Percentiles rank a stretch among this genome's conserved stretches.
Conservation (phyloP, 1,284 basidiomycete species). For the Ustilago sp. region DNA sequence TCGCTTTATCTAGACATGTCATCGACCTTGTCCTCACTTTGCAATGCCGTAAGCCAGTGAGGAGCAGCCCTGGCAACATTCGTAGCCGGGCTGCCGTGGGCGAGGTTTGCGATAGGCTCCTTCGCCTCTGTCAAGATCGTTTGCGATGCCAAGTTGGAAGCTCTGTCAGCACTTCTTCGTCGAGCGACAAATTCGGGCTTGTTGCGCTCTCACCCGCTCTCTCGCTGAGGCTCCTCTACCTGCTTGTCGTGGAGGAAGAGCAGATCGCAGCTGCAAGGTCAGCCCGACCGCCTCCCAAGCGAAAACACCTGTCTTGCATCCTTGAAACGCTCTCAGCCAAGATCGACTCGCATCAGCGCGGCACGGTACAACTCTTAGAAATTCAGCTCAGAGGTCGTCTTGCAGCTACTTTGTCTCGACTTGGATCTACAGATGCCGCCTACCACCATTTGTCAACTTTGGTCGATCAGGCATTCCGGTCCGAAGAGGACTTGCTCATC, state of each 20-base stretch:
- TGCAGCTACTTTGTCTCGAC: conserved; percentile 27
- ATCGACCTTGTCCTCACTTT: conserved; percentile 33
- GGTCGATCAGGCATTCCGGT: conserved; percentile 4
- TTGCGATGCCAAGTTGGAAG: conserved; percentile 10
- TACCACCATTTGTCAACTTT: conserved; percentile 10
- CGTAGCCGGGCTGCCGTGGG: conserved; percentile 16
- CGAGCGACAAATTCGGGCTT: not conserved
- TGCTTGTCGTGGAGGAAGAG: conserved; percentile 42
- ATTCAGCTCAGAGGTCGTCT: conserved; percentile 28
- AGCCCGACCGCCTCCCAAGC: not conserved
- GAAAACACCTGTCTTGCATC: conserved; percentile 7
- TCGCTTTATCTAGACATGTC: conserved; percentile 9
- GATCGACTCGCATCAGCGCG: not conserved
- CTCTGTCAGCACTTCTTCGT: not conserved
- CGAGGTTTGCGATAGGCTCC: conserved; percentile 35
- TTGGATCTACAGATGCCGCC: conserved; percentile 25
- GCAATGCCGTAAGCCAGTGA: conserved; percentile 40
- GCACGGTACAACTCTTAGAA: conserved; percentile 9
- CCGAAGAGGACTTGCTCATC: not conserved
- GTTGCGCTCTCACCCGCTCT: conserved; percentile 14
- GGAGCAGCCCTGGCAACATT: conserved; percentile 12
- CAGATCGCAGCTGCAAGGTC: conserved; percentile 25
- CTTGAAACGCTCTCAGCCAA: conserved; percentile 13
- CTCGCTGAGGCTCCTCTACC: conserved; percentile 38
- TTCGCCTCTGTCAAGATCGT: conserved; percentile 29